A percentile compares a stretch with the other conserved stretches of the same genome.
These are phyloP conservation scores for Amanita subjunquillea DNA, from an alignment of 768 basidiomycete genomes.

Conservation along the genomic window DNA sequence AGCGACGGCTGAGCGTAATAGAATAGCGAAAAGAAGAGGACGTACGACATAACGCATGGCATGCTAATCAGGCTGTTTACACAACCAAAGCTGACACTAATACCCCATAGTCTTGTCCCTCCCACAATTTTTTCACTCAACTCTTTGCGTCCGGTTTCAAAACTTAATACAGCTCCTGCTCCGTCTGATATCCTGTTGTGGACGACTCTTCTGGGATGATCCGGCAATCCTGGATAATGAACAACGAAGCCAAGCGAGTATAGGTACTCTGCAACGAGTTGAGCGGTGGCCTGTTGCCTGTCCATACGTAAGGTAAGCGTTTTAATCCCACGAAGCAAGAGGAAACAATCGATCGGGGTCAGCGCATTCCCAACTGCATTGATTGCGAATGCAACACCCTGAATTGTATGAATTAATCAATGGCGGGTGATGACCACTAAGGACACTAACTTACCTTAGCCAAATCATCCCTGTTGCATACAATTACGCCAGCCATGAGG, in stretches of 20 bases:
- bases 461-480: constrained; percentile 84
- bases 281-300: constrained; percentile 76
- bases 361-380: constrained; percentile 92
- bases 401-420: constrained; percentile 6
- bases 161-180: constrained; percentile 88
- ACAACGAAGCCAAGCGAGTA: constrained; percentile 78
- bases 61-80: constrained; percentile 98
- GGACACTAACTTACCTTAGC: constrained; percentile 51
- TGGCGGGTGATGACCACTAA: background rate
- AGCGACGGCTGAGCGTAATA: constrained; percentile 9
- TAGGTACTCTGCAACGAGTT: constrained; percentile 81
- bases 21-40: constrained; percentile 16
- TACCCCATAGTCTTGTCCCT: constrained; percentile 90
- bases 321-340: constrained; percentile 91
- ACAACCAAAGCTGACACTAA: constrained; percentile 95
- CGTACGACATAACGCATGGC: constrained; percentile 99
- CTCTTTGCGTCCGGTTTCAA: constrained; percentile 86
- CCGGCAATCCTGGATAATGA: constrained; percentile 82
- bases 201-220: constrained; percentile 78
- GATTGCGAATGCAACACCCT: constrained; percentile 87
- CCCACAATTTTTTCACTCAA: constrained; percentile 90
- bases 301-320: constrained; percentile 96
- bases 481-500: constrained; percentile 95
- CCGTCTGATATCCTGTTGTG: constrained; percentile 88
- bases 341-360: constrained; percentile 92